Base-by-base conservation (phyloP, 352 stramenopile species). In the Globisporangium uncinulatum region DNA sequence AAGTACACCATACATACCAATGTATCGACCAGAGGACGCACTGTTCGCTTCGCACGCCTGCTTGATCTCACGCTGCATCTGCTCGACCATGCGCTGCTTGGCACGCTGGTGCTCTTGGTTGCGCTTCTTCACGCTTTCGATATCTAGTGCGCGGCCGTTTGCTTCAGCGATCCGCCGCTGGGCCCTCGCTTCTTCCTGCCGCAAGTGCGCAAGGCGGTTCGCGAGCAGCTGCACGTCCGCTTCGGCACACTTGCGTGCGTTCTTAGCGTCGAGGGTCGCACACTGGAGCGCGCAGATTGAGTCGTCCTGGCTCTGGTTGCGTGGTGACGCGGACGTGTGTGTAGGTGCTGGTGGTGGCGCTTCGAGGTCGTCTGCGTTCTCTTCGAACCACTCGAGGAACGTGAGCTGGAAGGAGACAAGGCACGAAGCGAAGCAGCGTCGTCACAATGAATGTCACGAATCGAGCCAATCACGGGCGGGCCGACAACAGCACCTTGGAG, bases 321-420 rank as follows among this genome's bases (percentile, higher is more conserved):
- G 47, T 2, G 59, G 46, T 17, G 49, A 49, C 6, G 31, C 29
- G 19, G 46, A 46, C 4, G 24, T 6, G 15, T 13, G 14, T 4
- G 49, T 15, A 24, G 34, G 19, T 1, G 49, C 19, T 8, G 41
- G 53, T 36, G 32, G 52, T 13, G 46, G 59, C 4, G 46, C 6
- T 10, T 84, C 79, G 20, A 89, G 81, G 9, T 82, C 67, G 54
- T 89, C 79, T 3, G 76, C 76, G 20, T 87, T 74, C 55, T 73
- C 65, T 63, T 87, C 74, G 49, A 89, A 89, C 79, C 79, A 89
- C 51, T 89, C 76, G 41, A 89, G 71, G 36, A 89, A 89, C 19
- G 66, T 63, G 46, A 86, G 43, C 66, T 83, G 58, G 1, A 50
- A 1, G 9, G 9, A 13, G 34, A 8, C 34, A 7, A 13, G 34